phyloP scores from a whole-genome alignment of 202 grass and related monocot species.

The Tripidium arundinaceum region DNA sequence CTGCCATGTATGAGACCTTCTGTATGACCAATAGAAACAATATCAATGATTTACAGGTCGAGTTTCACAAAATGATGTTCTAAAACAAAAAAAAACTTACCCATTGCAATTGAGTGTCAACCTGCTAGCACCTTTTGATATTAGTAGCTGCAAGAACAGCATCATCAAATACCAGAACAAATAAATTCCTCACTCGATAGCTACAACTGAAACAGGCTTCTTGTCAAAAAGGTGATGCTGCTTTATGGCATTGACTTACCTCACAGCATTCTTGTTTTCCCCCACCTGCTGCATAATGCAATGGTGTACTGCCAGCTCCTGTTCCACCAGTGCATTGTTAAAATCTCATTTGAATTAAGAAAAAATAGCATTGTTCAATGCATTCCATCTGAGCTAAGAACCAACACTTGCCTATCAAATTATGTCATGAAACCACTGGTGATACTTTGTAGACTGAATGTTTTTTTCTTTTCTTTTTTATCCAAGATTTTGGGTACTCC shows the following conservation, averaged over 20 bases:
- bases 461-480: no score
- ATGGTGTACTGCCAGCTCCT: conserved; percentile 90
- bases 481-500: no score
- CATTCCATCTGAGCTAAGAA: conserved; percentile 33
- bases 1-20: no score
- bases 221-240: conserved; percentile 5
- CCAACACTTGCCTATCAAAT: conserved; percentile 67
- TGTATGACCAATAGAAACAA: no score
- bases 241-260: conserved; percentile 43
- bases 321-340: conserved; percentile 25
- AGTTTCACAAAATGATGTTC: no score
- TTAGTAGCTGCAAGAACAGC: conserved; percentile 57
- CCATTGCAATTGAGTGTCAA: conserved; percentile 93
- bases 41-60: no score
- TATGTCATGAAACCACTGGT: no score
- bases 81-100: conserved; percentile 40
- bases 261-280: conserved; percentile 87
- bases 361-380: conserved; percentile 3
- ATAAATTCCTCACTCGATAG: neutral
- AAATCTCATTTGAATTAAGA: conserved; percentile 12
- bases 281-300: conserved; percentile 89
- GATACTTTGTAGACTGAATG: no score
- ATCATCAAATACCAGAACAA: conserved; percentile 24
- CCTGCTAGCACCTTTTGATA: conserved; percentile 85
- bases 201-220: conserved; percentile 5